Percentiles rank a stretch among this genome's conserved stretches.
Conservation (phyloP, 805 yeast species). For the Vanderwaltozyma tropicalis region DNA sequence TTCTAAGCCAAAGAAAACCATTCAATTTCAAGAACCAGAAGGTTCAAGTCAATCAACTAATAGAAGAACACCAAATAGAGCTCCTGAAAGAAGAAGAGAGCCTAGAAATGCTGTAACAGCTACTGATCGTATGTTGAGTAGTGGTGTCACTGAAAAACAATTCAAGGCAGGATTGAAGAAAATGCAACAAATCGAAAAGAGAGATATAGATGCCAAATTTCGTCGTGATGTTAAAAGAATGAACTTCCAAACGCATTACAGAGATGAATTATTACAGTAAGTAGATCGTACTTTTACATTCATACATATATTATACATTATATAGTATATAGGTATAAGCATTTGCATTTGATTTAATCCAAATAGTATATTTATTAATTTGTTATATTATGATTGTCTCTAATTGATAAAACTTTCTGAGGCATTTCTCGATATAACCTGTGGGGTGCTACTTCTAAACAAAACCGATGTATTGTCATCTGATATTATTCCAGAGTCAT, state of each 20-base stretch:
- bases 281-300: no score
- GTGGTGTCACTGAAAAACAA: constrained; percentile 53
- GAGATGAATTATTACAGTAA: constrained; percentile 54
- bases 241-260: constrained; percentile 76
- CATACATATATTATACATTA: no score
- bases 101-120: constrained; percentile 66
- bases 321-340: not conserved
- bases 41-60: constrained; percentile 57
- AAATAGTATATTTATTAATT: no score
- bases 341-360: no score
- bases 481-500: not conserved
- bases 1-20: not conserved
- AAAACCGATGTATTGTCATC: not conserved
- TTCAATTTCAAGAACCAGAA: constrained; percentile 15
- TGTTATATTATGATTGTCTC: no score
- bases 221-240: constrained; percentile 53
- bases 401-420: not conserved
- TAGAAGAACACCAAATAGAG: constrained; percentile 49
- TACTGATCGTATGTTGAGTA: constrained; percentile 54
- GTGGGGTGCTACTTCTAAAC: not conserved
- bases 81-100: constrained; percentile 34
- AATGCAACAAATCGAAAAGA: constrained; percentile 35
- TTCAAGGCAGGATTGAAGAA: constrained; percentile 40
- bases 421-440: not conserved
- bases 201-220: constrained; percentile 32